Evolutionary conservation across 176 grass and related monocot species (phyloP), one percentile per base, ranked within the genome.

Genomic region (Carex littledalei): DNA sequence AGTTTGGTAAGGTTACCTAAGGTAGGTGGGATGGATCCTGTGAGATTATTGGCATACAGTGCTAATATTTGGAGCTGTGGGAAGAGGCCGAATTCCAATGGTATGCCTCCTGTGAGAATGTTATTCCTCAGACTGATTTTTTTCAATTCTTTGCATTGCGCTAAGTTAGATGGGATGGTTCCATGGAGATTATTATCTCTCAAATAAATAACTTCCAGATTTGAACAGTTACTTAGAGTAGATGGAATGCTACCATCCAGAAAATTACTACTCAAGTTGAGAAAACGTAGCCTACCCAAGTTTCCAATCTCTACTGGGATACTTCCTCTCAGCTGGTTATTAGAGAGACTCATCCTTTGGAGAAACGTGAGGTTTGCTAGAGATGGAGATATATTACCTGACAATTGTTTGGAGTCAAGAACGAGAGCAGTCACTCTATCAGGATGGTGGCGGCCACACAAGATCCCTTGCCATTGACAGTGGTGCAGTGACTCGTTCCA

Each of bases 291-390:
- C 39, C 83, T 45, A 14, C 24, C 32, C 56, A 87, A 62, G 9
- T 47, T 15, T 31, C 86, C 86, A 0, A 90, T 12, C 76, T 87
- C 82, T 53, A 65, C 12, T 1, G 67, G 86, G 13, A 90, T 81
- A 29, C 3, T 21, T 57, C 86, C 86, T 0, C 29, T 54, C 18
- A 90, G 57, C 0, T 35, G 54, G 79, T 90, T 86, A 72, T 87
- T 21, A 18, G 78, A 39, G 50, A 90, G 85, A 35, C 1, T 70
- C 34, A 92, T 54, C 43, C 31, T 58, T 31, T 61, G 22, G 16
- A 90, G 91, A 43, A 88, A 92, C 41, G 91, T 86, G 78, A 90
- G 88, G 45, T 90, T 92, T 59, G 72, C n/a, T 13, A 74, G 13
- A 1, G 18, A 74, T 18, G 70, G 70, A 52, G 70, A 74, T 74